Evolutionary conservation across 257 asterid species (phyloP), one percentile per base, ranked within the genome.

Genomic region (Asclepias syriaca): DNA sequence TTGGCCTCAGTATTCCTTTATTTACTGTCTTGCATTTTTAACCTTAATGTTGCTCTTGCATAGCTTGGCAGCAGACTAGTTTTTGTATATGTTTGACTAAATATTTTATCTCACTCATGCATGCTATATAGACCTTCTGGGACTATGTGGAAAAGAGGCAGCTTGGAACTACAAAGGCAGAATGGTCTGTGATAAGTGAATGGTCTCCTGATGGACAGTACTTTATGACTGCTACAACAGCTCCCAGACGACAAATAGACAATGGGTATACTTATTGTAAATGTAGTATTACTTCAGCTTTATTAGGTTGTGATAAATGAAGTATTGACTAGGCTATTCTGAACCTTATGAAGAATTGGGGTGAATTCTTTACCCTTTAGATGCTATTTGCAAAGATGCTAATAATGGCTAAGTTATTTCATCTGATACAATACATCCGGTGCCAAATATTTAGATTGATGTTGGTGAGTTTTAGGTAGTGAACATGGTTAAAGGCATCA

Each of bases 171-270:
- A 86, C 99, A 40, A 91, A 77, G 81, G 90, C 99, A 71, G 99
- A 94, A 89, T 84, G 88, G 70, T 94, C 99, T 48, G 99, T 94
- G 79, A 82, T 95, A 61, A 91, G 97, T 82, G 99, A 94, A 81
- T 94, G 99, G 99, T 94, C 99, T 61, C 95, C 99, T 14, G 96
- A 91, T 74, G 99, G 99, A n/a, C 88, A 56, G 39, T 94, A 86
- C 74, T 94, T 94, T 80, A 81, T 94, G 98, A 90, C 98, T 70
- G 97, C 98, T 72, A 91, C 99, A 57, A 94, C 99, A 73, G 98
- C 99, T 78, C 99, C 99, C n/a, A 84, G 99, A 57, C 89, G 88
- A 77, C 99, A 94, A 89, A 97, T 94, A 57, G 99, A 94, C 85
- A 94, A 94, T 72, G 99, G 96, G 99, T 94, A 94, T 72, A 85